Evolutionary conservation across 75 land plant species (phyloP).

Genomic region (Chamaecyparis obtusa): DNA sequence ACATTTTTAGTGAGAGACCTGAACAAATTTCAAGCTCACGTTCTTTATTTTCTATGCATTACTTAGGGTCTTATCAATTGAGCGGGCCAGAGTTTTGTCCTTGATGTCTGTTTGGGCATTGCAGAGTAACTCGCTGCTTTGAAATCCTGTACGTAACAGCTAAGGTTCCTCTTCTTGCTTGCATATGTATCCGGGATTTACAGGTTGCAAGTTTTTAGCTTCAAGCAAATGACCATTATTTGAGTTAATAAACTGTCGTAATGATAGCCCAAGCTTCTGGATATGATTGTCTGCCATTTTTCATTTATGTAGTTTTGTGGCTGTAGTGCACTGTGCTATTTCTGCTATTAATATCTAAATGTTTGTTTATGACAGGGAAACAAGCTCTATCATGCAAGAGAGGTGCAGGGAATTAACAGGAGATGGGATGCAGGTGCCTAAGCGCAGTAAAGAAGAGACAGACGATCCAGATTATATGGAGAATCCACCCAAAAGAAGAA

Average conservation of each 20-base stretch:
- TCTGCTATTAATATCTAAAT: not conserved
- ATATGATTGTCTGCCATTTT: not conserved
- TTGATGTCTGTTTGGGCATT: not conserved
- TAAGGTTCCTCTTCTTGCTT: not conserved
- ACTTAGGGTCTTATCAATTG: not conserved
- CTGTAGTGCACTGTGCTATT: not conserved
- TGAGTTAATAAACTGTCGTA: not conserved
- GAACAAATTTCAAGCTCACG: not conserved
- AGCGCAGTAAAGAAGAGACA: not conserved
- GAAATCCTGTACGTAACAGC: not conserved
- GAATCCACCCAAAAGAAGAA: slow-evolving; percentile 4
- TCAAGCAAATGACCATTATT: not conserved
- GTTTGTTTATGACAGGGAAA: slow-evolving; percentile 1
- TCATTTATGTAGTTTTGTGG: not conserved
- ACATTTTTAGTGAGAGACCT: not conserved
- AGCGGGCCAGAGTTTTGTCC: not conserved
- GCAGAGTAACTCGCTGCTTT: not conserved
- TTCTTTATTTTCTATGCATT: not conserved
- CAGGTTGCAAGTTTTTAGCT: not conserved
- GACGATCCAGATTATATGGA: not conserved
- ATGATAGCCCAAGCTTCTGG: not conserved
- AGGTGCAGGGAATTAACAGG: not conserved
- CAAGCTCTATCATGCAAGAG: slow-evolving; percentile 10
- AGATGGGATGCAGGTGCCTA: slow-evolving; percentile 3
- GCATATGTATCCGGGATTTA: not conserved